Evolutionary conservation across 2,329 filamentous ascomycete species (phyloP).

Genomic region (Fusarium gaditjirri): DNA sequence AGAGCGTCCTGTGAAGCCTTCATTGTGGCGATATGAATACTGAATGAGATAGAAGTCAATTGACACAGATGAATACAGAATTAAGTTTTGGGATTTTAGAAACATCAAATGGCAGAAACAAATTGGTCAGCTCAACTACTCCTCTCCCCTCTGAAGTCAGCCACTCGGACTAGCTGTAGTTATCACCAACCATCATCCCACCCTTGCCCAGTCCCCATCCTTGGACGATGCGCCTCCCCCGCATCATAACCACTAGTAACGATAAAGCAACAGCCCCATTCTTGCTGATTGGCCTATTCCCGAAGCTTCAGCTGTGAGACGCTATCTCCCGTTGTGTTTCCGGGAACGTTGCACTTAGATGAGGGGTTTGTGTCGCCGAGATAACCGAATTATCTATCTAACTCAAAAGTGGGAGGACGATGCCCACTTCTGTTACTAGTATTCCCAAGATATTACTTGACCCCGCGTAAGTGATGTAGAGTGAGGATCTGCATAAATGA

Average conservation of each 20-base stretch:
- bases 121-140: background rate
- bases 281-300: background rate
- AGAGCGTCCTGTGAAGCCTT: background rate
- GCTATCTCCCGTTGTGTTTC: background rate
- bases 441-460: background rate
- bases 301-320: background rate
- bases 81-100: fast-evolving
- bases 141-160: background rate
- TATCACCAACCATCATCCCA: slow-evolving; percentile 1
- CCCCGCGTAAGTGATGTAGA: background rate
- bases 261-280: background rate
- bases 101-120: background rate
- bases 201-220: background rate
- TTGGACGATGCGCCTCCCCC: background rate
- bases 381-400: background rate
- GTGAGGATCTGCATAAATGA: background rate
- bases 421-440: background rate
- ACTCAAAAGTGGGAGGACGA: background rate
- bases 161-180: slow-evolving; percentile 4
- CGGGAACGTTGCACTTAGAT: background rate
- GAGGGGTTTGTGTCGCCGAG: background rate
- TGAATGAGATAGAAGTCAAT: background rate
- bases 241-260: background rate
- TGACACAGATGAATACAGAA: background rate
- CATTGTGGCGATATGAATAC: background rate